Evolutionary conservation across 805 yeast species (phyloP).

Genomic region (Brettanomyces sp.): DNA sequence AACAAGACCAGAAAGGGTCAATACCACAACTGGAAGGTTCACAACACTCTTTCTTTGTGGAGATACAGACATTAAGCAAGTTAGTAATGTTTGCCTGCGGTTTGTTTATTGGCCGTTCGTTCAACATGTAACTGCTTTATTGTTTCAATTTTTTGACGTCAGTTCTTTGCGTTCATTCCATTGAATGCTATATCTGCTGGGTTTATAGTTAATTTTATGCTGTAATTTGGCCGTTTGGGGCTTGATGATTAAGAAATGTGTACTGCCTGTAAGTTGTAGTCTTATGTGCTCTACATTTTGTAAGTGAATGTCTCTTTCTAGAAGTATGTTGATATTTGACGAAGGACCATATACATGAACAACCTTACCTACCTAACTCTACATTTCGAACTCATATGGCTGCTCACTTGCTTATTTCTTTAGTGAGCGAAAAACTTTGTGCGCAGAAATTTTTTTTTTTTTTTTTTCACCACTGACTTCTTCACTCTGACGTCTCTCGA

Average conservation of each 20-base stretch:
- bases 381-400: too few species aligned
- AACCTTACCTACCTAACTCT: too few species aligned
- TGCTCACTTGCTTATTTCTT: too few species aligned
- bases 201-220: neutral
- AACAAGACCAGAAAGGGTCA: constrained; percentile 98
- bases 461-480: too few species aligned
- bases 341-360: too few species aligned
- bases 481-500: too few species aligned
- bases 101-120: neutral
- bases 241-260: neutral
- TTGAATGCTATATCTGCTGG: neutral
- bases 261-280: neutral
- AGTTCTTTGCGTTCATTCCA: neutral
- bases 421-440: too few species aligned
- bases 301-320: too few species aligned
- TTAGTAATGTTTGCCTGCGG: neutral
- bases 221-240: constrained; percentile 1
- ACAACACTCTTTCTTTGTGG: constrained; percentile 98
- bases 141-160: neutral
- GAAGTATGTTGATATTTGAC: too few species aligned
- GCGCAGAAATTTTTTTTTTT: too few species aligned
- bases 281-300: too few species aligned
- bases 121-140: neutral
- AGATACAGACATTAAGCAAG: constrained; percentile 82
- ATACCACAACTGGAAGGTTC: constrained; percentile 99